Evolutionary conservation across 2,329 filamentous ascomycete species (phyloP).

Genomic region (Seiridium unicorne): DNA sequence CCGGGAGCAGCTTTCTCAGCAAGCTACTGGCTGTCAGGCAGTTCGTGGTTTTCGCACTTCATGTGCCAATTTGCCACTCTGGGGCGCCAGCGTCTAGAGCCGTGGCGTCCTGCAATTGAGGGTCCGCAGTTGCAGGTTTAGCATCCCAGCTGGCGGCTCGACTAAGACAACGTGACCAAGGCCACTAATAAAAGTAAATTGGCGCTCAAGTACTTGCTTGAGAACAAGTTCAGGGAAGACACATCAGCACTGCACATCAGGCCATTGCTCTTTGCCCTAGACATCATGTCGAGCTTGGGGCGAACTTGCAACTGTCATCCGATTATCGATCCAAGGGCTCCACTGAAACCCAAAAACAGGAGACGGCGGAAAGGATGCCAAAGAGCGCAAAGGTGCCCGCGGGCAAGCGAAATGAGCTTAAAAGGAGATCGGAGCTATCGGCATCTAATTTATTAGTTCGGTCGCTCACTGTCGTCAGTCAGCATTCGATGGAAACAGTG

Average conservation of each 20-base stretch:
- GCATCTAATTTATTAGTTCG: not conserved
- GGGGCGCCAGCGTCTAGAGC: too few relatives aligned
- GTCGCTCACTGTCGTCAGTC: not conserved
- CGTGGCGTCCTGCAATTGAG: too few relatives aligned
- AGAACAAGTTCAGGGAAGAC: too few relatives aligned
- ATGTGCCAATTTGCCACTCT: not conserved
- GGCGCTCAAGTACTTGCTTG: too few relatives aligned
- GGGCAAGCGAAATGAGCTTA: conserved; percentile 3
- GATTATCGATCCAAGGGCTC: not conserved
- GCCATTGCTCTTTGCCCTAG: not conserved
- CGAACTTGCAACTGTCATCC: conserved; percentile 2
- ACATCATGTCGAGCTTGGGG: not conserved
- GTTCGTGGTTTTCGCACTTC: not conserved
- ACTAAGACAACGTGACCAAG: too few relatives aligned
- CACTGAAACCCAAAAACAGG: conserved; percentile 2
- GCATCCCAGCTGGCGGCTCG: too few relatives aligned
- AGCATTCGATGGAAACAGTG: not conserved
- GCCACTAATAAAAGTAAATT: too few relatives aligned
- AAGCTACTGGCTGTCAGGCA: not conserved
- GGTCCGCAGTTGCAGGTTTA: too few relatives aligned
- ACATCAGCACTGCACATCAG: not conserved
- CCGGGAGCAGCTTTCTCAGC: not conserved
- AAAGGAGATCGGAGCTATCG: conserved; percentile 6
- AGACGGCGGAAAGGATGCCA: conserved; percentile 1
- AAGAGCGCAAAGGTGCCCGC: not conserved